Evolutionary conservation across 2,329 filamentous ascomycete species (phyloP), one percentile per base, ranked within the genome.

Genomic region (Scolecobasidium constrictum): DNA sequence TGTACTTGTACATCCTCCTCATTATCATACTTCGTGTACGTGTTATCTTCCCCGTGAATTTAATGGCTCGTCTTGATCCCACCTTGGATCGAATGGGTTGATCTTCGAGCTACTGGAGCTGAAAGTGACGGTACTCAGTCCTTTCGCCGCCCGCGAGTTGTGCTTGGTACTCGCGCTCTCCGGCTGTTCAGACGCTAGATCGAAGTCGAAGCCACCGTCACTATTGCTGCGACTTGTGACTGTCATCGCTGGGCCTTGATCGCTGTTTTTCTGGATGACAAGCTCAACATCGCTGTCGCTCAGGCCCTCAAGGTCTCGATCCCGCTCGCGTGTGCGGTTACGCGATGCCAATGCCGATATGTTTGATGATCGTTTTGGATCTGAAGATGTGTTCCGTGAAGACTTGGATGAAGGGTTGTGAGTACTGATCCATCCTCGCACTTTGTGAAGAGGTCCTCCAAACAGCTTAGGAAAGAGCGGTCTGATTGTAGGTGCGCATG

Each of bases 381-480:
- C 9, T 3, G 38, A 41, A 6, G 12, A 17, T 15, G 11, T 7
- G 7, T 41, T 21, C 18, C 22, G 21, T 19, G 38, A 41, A 2
- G 26, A 12, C 26, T 42, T 42, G 4, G 40, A 42, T 20, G 40
- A 42, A 31, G 26, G 26, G n/a, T 31, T 31, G 26, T 31, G 26
- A n/a, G 26, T 31, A 31, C 9, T 9, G 20, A 36, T 35, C 40
- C 40, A 42, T n/a, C 33, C 16, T 17, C 23, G 19, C 16, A 42
- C 22, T 19, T 17, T 35, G n/a, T 28, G 22, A 19, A 42, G 19
- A 7, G 40, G 35, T 13, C 9, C 42, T 16, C 38, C 38, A 17
- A 45, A 43, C 3, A 45, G 13, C 15, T 35, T 37, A 4, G 37
- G 37, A n/a, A 43, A 38, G n/a, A 45, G 28, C 15, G 43, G 43